These are phyloP conservation scores for Dryas alaskensis DNA, from an alignment of 306 rosid genomes.

Conservation along the genomic window DNA sequence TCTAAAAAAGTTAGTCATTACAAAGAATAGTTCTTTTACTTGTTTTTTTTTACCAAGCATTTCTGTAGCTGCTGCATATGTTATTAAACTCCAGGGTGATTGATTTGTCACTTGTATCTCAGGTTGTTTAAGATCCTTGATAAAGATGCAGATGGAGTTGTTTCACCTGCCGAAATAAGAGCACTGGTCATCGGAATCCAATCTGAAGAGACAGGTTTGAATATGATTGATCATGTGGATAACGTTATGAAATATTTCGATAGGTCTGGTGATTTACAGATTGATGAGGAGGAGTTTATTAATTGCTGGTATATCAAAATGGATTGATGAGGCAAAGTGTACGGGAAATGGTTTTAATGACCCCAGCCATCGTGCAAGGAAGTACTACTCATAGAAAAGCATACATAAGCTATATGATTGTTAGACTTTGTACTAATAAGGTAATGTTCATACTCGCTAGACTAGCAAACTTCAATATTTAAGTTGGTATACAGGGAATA, in stretches of 20 bases:
- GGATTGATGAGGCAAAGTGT: slow-evolving; percentile 46
- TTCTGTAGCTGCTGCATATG: too few relatives aligned
- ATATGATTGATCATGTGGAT: slow-evolving; percentile 39
- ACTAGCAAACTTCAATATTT: not conserved
- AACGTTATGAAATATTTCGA: slow-evolving; percentile 58
- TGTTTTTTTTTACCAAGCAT: too few relatives aligned
- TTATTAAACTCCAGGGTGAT: too few relatives aligned
- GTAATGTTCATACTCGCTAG: too few relatives aligned
- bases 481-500: slow-evolving; percentile 51
- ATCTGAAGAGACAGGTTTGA: slow-evolving; percentile 57
- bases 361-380: too few relatives aligned
- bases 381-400: too few relatives aligned
- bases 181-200: slow-evolving; percentile 66
- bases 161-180: slow-evolving; percentile 57
- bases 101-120: not conserved
- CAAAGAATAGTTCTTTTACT: too few relatives aligned
- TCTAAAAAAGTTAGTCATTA: not conserved
- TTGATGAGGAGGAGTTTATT: slow-evolving; percentile 49
- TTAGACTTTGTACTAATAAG: not conserved
- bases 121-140: slow-evolving; percentile 59
- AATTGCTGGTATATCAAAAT: slow-evolving; percentile 45
- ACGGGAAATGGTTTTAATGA: not conserved
- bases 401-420: not conserved
- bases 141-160: slow-evolving; percentile 22
- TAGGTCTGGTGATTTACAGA: slow-evolving; percentile 34